These are phyloP conservation scores for Pseudogymnoascus sp. DNA, from an alignment of 2,329 filamentous ascomycete genomes.

Conservation along the genomic window DNA sequence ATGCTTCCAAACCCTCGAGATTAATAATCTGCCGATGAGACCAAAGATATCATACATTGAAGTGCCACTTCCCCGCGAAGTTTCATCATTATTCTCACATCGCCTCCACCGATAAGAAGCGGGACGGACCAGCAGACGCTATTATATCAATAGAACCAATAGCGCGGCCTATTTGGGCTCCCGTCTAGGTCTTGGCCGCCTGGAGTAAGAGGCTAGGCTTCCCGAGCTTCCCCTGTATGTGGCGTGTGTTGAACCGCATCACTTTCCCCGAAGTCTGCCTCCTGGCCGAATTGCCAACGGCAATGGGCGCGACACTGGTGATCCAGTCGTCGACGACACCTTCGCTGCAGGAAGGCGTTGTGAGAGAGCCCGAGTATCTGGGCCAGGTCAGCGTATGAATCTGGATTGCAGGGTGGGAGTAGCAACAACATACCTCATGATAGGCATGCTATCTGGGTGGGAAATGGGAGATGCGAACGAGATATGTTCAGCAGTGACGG, in stretches of 20 bases:
- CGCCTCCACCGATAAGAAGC: background rate
- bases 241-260: background rate
- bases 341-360: background rate
- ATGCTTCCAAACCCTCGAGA: background rate
- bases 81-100: background rate
- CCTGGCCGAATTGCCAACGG: background rate
- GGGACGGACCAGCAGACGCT: background rate
- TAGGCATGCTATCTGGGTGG: background rate
- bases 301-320: background rate
- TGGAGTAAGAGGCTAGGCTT: background rate
- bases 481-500: background rate
- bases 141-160: background rate
- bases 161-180: background rate
- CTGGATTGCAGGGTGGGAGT: background rate
- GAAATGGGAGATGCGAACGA: background rate
- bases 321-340: background rate
- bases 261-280: no score
- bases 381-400: background rate
- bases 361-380: background rate
- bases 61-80: background rate
- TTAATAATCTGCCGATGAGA: background rate
- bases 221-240: background rate
- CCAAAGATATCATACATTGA: background rate
- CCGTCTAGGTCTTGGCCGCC: background rate
- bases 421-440: background rate